Evolutionary conservation across 768 basidiomycete genomes (phyloP), one percentile per base, ranked within the genome.

Genomic region (Boletus speciosus): DNA sequence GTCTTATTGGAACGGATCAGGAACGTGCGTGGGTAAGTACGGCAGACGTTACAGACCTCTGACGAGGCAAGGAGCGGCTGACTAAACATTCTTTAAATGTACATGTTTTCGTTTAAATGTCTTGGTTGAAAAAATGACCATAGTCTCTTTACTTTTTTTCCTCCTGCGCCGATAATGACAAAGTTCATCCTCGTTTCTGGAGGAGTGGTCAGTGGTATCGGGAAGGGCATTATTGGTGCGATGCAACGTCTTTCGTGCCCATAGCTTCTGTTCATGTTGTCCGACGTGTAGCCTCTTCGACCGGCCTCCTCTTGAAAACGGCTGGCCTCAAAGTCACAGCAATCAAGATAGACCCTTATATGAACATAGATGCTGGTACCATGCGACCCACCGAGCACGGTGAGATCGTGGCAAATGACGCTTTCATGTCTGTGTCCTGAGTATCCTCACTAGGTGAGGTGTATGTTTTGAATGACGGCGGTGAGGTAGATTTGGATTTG

Each of bases 331-430:
- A 94, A 76, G 96, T 98, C 63, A 99, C 96, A 8, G 91, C 96
- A 11, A 98, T 99, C 80, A 99, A 99, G 76, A 98, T 99, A 65
- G 96, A 99, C 70, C 96, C 96, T 14, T 99, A 99, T 64, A 98
- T 99, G 96, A 99, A 99, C 75, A 98, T 99, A 64, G 96, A 99
- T 79, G 96, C 96, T 23, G 96, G 96, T 35, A 98, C 96, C 19
- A 99, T 99, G 96, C 81, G 93, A 47, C 96, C 96, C 14, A 96
- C 94, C 15, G 96, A 99, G 72, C 96, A 99, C 69, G 96, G 95
- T 92, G 70, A 79, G 85, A 58, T 56, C 47, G 43, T 38, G 55
- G 34, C 48, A 39, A 29, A 59, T 52, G 41, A 3, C 21, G 29
- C 21, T 51, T 55, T 46, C 34, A 40, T 15, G 21, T 36, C 43